These are phyloP conservation scores for Yarrowia sp. DNA, from an alignment of 805 yeast species.

Conservation along the genomic window DNA sequence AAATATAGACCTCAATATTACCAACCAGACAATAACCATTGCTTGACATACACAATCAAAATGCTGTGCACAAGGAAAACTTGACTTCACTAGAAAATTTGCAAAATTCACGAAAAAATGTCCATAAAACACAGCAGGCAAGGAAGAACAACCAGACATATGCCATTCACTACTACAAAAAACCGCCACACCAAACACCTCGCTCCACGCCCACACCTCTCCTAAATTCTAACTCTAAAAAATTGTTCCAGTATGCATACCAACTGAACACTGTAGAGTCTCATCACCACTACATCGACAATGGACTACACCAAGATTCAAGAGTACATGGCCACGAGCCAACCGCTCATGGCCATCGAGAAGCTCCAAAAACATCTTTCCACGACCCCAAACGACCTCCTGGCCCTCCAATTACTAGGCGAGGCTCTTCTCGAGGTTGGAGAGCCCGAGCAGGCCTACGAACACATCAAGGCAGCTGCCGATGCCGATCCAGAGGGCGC, in stretches of 20 bases:
- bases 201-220: not conserved
- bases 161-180: too few relatives aligned
- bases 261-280: not conserved
- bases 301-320: constrained; percentile 40
- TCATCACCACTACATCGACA: constrained; percentile 16
- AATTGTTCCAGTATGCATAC: constrained; percentile 2
- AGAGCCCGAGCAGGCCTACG: constrained; percentile 74
- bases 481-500: constrained; percentile 66
- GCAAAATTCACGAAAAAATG: too few relatives aligned
- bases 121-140: too few relatives aligned
- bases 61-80: too few relatives aligned
- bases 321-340: constrained; percentile 47
- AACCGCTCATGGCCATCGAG: constrained; percentile 55
- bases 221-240: constrained; percentile 1
- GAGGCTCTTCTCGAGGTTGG: constrained; percentile 79
- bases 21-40: too few relatives aligned
- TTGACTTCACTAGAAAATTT: too few relatives aligned
- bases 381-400: constrained; percentile 25
- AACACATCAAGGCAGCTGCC: constrained; percentile 57
- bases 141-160: too few relatives aligned
- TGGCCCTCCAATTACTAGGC: constrained; percentile 48
- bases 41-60: too few relatives aligned
- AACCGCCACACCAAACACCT: too few relatives aligned
- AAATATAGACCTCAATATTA: too few relatives aligned
- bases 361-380: constrained; percentile 41